Percentiles rank a stretch among this genome's conserved stretches.
Conservation (phyloP, 129 eudicot species). For the Flaveria ramosissima region DNA sequence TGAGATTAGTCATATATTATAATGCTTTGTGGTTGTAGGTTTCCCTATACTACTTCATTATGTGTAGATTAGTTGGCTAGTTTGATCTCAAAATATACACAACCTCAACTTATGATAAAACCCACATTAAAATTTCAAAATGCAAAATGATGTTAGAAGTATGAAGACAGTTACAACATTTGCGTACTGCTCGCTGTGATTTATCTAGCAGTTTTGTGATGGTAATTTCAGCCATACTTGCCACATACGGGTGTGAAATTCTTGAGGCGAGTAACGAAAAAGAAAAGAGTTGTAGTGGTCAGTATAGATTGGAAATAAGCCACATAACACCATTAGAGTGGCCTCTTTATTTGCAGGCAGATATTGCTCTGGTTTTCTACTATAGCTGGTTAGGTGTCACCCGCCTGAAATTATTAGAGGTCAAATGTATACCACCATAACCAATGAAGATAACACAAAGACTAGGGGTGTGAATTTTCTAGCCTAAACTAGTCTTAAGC, state of each 20-base stretch:
- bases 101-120: background rate
- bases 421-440: background rate
- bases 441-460: background rate
- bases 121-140: background rate
- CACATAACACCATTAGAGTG: conserved; percentile 92
- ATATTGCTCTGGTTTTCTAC: conserved; percentile 66
- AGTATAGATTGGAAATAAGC: conserved; percentile 86
- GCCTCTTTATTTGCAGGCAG: conserved; percentile 88
- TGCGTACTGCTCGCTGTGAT: no score
- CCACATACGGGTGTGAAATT: background rate
- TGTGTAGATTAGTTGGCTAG: background rate
- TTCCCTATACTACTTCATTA: background rate
- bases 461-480: no score
- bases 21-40: background rate
- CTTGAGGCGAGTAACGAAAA: conserved; percentile 7
- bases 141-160: background rate
- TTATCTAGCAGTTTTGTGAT: no score
- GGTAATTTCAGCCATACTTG: background rate
- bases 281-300: conserved; percentile 59
- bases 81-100: background rate
- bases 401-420: conserved; percentile 67
- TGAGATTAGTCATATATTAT: background rate
- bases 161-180: background rate
- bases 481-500: no score
- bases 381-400: conserved; percentile 80